These are phyloP conservation scores for Colletotrichum sp. DNA, from an alignment of 2,329 filamentous ascomycete species.

Conservation along the genomic window DNA sequence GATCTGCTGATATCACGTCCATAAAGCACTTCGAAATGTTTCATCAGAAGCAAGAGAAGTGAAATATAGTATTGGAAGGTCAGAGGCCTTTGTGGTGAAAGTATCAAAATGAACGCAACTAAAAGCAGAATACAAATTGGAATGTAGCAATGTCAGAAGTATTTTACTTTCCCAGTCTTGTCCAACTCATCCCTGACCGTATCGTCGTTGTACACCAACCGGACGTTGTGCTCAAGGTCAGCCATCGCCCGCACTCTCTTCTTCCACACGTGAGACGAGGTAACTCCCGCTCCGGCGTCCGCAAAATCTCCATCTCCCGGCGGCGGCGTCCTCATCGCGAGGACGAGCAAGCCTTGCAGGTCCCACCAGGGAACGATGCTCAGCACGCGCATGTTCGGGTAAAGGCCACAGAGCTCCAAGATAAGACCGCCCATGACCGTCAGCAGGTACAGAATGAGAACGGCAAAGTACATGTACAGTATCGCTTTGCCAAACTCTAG, in stretches of 20 bases:
- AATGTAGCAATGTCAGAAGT: background rate
- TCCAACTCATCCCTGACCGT: background rate
- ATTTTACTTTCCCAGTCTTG: background rate
- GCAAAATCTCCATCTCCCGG: background rate
- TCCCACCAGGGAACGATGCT: background rate
- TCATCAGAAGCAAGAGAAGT: background rate
- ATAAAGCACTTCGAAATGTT: too few relatives aligned
- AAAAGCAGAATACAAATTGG: background rate
- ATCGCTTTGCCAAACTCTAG: background rate
- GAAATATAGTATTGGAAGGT: background rate
- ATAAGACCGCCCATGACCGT: background rate
- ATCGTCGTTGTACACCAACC: background rate
- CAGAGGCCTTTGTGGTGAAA: background rate
- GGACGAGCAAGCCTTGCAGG: background rate
- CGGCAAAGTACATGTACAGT: background rate
- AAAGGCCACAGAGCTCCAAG: background rate
- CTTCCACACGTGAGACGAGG: background rate
- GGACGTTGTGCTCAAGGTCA: background rate
- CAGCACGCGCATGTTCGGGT: background rate
- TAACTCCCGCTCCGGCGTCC: background rate
- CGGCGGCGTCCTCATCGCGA: background rate
- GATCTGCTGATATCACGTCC: too few relatives aligned
- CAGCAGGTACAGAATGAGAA: background rate
- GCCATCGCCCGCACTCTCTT: background rate
- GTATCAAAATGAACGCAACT: rapidly evolving